These are phyloP conservation scores for Cyanidium caldarium DNA, from an alignment of 23 red algal species.

Conservation along the genomic window DNA sequence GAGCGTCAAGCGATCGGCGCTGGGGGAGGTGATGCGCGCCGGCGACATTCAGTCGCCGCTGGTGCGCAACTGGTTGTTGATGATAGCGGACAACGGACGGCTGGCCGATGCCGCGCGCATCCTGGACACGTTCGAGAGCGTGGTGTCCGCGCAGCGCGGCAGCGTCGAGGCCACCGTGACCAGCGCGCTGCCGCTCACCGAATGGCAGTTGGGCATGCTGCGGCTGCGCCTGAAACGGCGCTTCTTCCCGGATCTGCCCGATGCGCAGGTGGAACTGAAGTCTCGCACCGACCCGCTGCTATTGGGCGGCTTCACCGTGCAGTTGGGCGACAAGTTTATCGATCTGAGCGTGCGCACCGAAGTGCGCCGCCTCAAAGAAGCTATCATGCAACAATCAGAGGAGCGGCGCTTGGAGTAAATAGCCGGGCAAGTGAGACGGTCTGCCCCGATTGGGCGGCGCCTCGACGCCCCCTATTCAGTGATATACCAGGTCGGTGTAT, in stretches of 20 bases:
- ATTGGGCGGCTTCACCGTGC: constrained; percentile 63
- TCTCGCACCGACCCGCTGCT: constrained; percentile 49
- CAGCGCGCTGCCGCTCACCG: constrained; percentile 37
- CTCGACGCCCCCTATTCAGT: too few relatives aligned
- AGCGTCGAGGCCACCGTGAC: constrained; percentile 39
- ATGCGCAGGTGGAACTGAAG: constrained; percentile 49
- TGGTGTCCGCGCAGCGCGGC: constrained; percentile 29
- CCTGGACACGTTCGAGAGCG: constrained; percentile 33
- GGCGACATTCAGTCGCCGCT: constrained; percentile 16
- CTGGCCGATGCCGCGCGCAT: constrained; percentile 22
- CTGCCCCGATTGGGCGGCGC: too few relatives aligned
- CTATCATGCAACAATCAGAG: neutral
- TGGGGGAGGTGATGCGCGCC: constrained; percentile 19
- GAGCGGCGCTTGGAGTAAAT: too few relatives aligned
- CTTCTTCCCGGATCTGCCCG: constrained; percentile 49
- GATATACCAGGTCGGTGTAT: too few relatives aligned
- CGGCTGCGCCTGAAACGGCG: constrained; percentile 52
- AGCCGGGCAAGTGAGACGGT: too few relatives aligned
- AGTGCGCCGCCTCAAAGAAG: constrained; percentile 13
- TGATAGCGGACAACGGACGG: constrained; percentile 69
- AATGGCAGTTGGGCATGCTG: constrained; percentile 65
- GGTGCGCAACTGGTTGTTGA: constrained; percentile 35
- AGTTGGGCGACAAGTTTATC: constrained; percentile 81
- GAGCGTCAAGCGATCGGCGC: constrained; percentile 21
- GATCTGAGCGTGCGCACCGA: constrained; percentile 62